Base-by-base conservation (phyloP, 345 rosid genomes). In the Bretschneidera sinensis region DNA sequence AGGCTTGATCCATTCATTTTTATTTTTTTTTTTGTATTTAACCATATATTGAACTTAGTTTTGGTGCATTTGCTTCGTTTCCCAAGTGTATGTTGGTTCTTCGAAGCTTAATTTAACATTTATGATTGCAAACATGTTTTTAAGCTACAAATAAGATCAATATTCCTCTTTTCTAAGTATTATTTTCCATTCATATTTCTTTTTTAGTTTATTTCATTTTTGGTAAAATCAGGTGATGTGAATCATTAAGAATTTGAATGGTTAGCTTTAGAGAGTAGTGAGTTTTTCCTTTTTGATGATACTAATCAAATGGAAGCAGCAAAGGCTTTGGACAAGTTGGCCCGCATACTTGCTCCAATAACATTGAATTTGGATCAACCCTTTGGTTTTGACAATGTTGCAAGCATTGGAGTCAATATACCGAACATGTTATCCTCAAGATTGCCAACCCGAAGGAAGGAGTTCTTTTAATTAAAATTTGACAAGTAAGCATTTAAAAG, bases 401-500 rank as follows among this genome's bases (percentile, higher is more conserved):
- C 45, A 5, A 39, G 11, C 45, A 14, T 7, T 39, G 45, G 6
- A 31, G 35, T 31, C 9, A 9, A 39, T 39, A 39, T 39, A 1
- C 45, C 1, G 15, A 39, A 39, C 45, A 39, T 4, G 45, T 39
- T 39, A 39, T 11, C 45, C 15, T 39, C 45, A 14, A 39, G 45
- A 14, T 39, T 39, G 45, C 45, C 45, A 39, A 2, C 45, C 45
- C 4, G 45, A 11, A 39, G 35, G n/a, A n/a, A n/a, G 10, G 45
- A 39, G 52, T 11, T 34, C 21, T 21, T 43, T 43, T 22, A 61
- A 9, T 43, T 39, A 8, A 54, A 57, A 53, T 61, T 56, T 52
- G 21, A 20, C 61, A 58, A 62, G 72, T 67, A 54, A 49, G 69
- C 68, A 9, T 24, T 35, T 67, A 2, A 4, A 14, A 9, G 11